phyloP scores from a whole-genome alignment of 768 basidiomycete genomes.

The Boletellus emodensis region DNA sequence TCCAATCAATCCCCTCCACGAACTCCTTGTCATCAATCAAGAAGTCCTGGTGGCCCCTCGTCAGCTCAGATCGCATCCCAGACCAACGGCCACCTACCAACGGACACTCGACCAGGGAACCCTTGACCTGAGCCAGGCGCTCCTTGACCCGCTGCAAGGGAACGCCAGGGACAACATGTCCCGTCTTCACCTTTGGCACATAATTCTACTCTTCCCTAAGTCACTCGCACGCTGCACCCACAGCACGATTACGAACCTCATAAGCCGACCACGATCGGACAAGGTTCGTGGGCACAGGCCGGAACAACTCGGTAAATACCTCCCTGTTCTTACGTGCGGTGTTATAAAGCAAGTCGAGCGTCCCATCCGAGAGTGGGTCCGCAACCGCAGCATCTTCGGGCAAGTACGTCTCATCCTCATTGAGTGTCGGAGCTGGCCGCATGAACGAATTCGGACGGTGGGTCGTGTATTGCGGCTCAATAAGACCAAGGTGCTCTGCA shows the following conservation, averaged over 20 bases:
- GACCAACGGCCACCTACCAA: conserved; percentile 42
- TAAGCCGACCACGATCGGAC: conserved; percentile 78
- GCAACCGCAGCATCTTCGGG: conserved; percentile 64
- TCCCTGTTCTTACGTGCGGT: conserved; percentile 81
- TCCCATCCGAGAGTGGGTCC: conserved; percentile 70
- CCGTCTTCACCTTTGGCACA: conserved; percentile 70
- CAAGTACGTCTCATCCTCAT: conserved; percentile 58
- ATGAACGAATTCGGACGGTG: conserved; percentile 52
- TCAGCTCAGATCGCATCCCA: conserved; percentile 3
- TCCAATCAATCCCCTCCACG: conserved; percentile 68
- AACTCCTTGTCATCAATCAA: conserved; percentile 76
- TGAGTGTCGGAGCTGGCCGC: conserved; percentile 71
- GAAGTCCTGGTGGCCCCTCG: conserved; percentile 57
- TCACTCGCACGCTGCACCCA: conserved; percentile 1
- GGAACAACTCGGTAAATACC: conserved; percentile 83
- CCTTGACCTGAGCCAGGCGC: conserved; percentile 63
- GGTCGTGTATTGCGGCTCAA: conserved; percentile 61
- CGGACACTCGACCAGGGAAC: conserved; percentile 73
- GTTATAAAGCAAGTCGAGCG: conserved; percentile 54
- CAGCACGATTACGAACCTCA: conserved; percentile 45
- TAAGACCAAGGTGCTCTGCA: conserved; percentile 83
- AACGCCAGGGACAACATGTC: conserved; percentile 74
- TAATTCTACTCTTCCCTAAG: conserved; percentile 49
- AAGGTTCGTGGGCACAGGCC: conserved; percentile 80
- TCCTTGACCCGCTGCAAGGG: conserved; percentile 68